Base-by-base conservation (phyloP, 306 rosid species). In the Canavalia ensiformis region DNA sequence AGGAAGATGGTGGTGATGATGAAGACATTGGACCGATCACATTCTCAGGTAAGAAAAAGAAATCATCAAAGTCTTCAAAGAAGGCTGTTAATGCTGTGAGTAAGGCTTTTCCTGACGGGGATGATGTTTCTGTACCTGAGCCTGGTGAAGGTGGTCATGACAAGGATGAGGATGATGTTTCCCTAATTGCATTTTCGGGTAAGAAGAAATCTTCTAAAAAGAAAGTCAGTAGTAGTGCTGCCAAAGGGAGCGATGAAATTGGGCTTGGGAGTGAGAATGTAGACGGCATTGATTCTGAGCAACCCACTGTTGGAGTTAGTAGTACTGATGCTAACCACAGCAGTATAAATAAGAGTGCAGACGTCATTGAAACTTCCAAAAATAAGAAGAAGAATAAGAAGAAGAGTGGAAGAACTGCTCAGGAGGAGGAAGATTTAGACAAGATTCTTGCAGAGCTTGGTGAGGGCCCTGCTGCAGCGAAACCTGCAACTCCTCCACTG, bases 361-460 rank as follows among this genome's bases (percentile, higher is more conserved):
- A 55, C 77, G 88, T 86, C 12, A 81, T 78, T 63, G 98, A 84
- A 76, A 82, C 90, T 71, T 92, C 92, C 35, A 93, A 96, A 81
- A 92, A 62, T 78, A 96, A 92, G 87, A 96, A 93, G 87, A 96
- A 95, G 88, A 95, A 95, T 86, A 95, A 96, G 83, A 96, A 96
- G 84, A 96, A 92, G 90, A 84, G 90, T 74, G 99, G 97, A 84
- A 88, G 99, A 78, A 96, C 99, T 72, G 96, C 87, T 74, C 91
- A 93, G 80, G 99, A 96, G 89, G 99, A 96, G 91, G 99, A 96
- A 44, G 99, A 96, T 89, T 87, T 96, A 82, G 99, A 93, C 62
- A 89, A 79, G 83, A 82, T 96, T 86, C 98, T 96, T 72, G 97
- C 97, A 34, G 99, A 96, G 91, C 97, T 96, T 67, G 98, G 97